A percentile compares a stretch with the other conserved stretches of the same genome.
These are phyloP conservation scores for Nematodospora valgi DNA, from an alignment of 805 yeast genomes.

Conservation along the genomic window DNA sequence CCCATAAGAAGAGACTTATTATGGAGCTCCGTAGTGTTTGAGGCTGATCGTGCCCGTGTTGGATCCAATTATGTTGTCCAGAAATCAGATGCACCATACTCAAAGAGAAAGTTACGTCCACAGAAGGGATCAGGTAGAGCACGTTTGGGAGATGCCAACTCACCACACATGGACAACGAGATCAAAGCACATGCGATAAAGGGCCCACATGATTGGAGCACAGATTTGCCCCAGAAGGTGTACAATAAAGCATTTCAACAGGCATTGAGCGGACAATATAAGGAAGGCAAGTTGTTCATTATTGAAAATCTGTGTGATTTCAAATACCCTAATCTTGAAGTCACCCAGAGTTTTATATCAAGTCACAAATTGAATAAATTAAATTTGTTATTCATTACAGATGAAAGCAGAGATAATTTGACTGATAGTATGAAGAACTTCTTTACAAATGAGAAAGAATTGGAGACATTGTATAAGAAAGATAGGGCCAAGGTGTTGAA, in stretches of 20 bases:
- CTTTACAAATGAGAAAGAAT: constrained; percentile 47
- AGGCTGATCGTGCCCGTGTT: constrained; percentile 83
- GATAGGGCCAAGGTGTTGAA: constrained; percentile 2
- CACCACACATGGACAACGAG: constrained; percentile 88
- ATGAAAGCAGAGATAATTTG: constrained; percentile 58
- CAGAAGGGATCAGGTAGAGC: constrained; percentile 97
- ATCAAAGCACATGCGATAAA: constrained; percentile 84
- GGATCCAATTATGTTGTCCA: constrained; percentile 87
- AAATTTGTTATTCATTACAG: constrained; percentile 66
- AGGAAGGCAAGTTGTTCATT: constrained; percentile 66
- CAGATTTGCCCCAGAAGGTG: constrained; percentile 68
- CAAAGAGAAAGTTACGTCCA: constrained; percentile 75
- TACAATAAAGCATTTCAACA: constrained; percentile 75
- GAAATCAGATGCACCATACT: constrained; percentile 80
- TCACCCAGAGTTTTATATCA: constrained; percentile 48
- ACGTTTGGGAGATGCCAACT: constrained; percentile 92
- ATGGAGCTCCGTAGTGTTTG: constrained; percentile 93
- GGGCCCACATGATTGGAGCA: constrained; percentile 87
- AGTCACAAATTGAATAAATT: constrained; percentile 48
- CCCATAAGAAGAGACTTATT: constrained; percentile 87
- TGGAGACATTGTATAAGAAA: constrained; percentile 5
- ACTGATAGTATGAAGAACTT: constrained; percentile 52
- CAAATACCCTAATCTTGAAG: constrained; percentile 39
- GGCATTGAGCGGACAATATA: constrained; percentile 80
- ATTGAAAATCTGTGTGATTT: constrained; percentile 55